A percentile compares a stretch with the other conserved stretches of the same genome.
Evolutionary conservation across 495 filamentous ascomycete genomes (phyloP).

Genomic region (Aspergillus egyptiacus): DNA sequence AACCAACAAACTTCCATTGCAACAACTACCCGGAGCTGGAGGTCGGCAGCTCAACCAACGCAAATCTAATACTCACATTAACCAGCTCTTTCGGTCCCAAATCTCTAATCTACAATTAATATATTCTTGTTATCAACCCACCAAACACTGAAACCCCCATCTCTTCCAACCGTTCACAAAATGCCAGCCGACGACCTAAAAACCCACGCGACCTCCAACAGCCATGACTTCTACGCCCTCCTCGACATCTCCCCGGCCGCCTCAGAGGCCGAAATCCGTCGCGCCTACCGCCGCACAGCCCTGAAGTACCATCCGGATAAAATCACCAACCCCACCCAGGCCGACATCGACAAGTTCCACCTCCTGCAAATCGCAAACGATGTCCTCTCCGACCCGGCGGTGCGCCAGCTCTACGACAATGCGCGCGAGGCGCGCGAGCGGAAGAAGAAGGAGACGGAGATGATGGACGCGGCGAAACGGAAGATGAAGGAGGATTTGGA

Average conservation of each 20-base stretch:
- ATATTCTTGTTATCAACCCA: not conserved
- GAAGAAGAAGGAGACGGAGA: conserved; percentile 56
- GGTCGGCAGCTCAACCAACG: too few relatives aligned
- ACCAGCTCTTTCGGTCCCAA: too few relatives aligned
- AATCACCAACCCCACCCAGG: conserved; percentile 50
- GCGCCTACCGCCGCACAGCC: conserved; percentile 81
- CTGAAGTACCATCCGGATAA: conserved; percentile 90
- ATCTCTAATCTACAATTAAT: not conserved
- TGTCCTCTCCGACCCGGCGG: conserved; percentile 57
- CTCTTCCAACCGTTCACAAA: conserved; percentile 9
- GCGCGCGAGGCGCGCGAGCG: conserved; percentile 56
- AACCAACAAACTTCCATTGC: too few relatives aligned
- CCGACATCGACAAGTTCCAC: conserved; percentile 66
- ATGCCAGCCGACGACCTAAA: conserved; percentile 49
- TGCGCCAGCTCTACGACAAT: conserved; percentile 63
- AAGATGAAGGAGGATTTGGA: conserved; percentile 76
- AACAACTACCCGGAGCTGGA: too few relatives aligned
- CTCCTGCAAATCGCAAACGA: conserved; percentile 67
- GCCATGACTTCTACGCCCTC: conserved; percentile 76
- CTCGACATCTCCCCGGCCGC: conserved; percentile 62
- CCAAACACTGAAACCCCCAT: not conserved
- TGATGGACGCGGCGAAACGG: conserved; percentile 59
- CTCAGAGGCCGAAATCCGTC: conserved; percentile 67
- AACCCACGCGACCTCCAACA: conserved; percentile 49
- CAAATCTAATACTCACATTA: too few relatives aligned